A percentile compares a stretch with the other conserved stretches of the same genome.
Evolutionary conservation across 1,284 basidiomycete genomes (phyloP).

Genomic region (Cryptococcus maquisensis): DNA sequence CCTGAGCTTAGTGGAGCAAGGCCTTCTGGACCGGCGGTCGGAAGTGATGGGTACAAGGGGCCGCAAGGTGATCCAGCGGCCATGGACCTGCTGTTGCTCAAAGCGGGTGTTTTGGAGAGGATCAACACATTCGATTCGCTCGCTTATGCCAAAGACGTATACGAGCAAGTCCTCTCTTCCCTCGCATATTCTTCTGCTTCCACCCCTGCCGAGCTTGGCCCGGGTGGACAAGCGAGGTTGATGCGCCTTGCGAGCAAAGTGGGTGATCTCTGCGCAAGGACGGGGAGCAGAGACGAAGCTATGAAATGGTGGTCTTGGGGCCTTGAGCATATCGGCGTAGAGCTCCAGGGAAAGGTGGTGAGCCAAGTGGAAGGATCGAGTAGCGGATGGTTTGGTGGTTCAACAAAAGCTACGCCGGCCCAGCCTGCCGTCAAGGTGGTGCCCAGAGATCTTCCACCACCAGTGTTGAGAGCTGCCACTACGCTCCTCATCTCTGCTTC

Average conservation of each 20-base stretch:
- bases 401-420: neutral
- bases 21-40: constrained; percentile 15
- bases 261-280: constrained; percentile 35
- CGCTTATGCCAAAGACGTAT: constrained; percentile 59
- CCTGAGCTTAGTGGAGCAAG: constrained; percentile 20
- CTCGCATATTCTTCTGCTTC: constrained; percentile 7
- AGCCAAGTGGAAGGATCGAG: constrained; percentile 7
- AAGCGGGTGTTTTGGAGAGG: constrained; percentile 64
- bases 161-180: constrained; percentile 55
- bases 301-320: constrained; percentile 46
- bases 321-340: constrained; percentile 24
- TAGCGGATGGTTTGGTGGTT: constrained; percentile 17
- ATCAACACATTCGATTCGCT: constrained; percentile 59
- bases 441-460: constrained; percentile 30
- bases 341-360: neutral
- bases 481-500: constrained; percentile 67
- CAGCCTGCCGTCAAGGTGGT: neutral
- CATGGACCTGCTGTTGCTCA: constrained; percentile 59
- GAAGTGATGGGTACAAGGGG: neutral
- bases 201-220: constrained; percentile 2
- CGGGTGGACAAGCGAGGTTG: constrained; percentile 19
- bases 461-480: constrained; percentile 64
- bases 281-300: constrained; percentile 30
- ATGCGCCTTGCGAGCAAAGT: constrained; percentile 44
- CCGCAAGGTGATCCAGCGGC: constrained; percentile 50